Evolutionary conservation across 352 stramenopile species (phyloP).

Genomic region (Porosira glacialis): DNA sequence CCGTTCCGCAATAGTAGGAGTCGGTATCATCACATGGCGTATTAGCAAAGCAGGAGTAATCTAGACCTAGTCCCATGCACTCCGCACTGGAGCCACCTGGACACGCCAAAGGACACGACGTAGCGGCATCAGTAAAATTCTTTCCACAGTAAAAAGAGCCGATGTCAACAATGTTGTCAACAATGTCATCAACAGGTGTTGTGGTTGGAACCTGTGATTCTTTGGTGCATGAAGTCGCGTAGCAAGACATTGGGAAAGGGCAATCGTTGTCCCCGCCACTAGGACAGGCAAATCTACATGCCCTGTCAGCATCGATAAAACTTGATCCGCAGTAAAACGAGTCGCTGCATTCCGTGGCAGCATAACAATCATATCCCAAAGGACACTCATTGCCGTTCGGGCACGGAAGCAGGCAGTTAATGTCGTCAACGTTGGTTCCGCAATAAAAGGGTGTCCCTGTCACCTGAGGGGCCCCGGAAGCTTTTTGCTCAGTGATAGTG

Average conservation of each 20-base stretch:
- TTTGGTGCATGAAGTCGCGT: conserved; percentile 45
- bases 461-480: conserved; percentile 31
- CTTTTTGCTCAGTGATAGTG: conserved; percentile 11
- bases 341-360: conserved; percentile 45
- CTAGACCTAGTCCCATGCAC: conserved; percentile 36
- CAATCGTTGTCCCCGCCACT: conserved; percentile 40
- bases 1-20: conserved; percentile 77
- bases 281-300: conserved; percentile 35
- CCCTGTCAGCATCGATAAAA: conserved; percentile 43
- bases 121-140: conserved; percentile 46
- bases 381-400: conserved; percentile 45
- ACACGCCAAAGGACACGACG: conserved; percentile 44
- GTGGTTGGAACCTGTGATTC: too few relatives aligned
- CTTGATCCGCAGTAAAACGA: conserved; percentile 47
- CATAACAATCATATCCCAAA: conserved; percentile 41
- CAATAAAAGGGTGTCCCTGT: conserved; percentile 52
- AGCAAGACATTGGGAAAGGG: conserved; percentile 30
- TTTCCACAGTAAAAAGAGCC: conserved; percentile 48
- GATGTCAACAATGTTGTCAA: conserved; percentile 19
- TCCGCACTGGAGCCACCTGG: conserved; percentile 45
- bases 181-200: neutral
- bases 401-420: conserved; percentile 51
- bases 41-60: conserved; percentile 52
- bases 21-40: conserved; percentile 49
- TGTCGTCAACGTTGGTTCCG: conserved; percentile 41